Evolutionary conservation across 1,284 basidiomycete genomes (phyloP).

Genomic region (Gastroboletus turbinatus): DNA sequence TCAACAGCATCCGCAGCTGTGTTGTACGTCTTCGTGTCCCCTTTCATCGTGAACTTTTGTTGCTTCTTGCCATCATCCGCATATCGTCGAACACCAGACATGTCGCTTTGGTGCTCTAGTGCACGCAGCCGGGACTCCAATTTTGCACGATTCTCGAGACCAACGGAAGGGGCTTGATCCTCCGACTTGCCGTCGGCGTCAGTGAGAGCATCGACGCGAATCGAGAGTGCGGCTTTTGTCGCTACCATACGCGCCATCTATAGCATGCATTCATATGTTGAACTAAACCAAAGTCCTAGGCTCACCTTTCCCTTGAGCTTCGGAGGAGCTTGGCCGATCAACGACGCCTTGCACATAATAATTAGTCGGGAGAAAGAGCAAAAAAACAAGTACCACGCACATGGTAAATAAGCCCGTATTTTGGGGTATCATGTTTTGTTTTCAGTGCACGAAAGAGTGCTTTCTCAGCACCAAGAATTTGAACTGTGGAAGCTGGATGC

Average conservation of each 20-base stretch:
- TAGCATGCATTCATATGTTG: background rate
- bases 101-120: conserved; percentile 82
- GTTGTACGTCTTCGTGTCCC: conserved; percentile 81
- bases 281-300: background rate
- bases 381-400: conserved; percentile 43
- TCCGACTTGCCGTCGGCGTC: conserved; percentile 91
- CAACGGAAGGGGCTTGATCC: conserved; percentile 78
- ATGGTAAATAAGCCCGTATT: conserved; percentile 97
- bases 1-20: conserved; percentile 75
- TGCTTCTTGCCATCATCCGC: conserved; percentile 66
- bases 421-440: conserved; percentile 98
- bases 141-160: conserved; percentile 91
- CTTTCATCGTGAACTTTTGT: conserved; percentile 76
- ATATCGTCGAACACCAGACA: conserved; percentile 62
- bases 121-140: conserved; percentile 92
- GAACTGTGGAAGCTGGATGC: conserved; percentile 96
- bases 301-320: conserved; percentile 96
- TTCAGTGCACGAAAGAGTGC: conserved; percentile 97
- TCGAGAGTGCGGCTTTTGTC: conserved; percentile 94
- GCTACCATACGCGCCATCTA: conserved; percentile 99
- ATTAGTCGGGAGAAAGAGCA: conserved; percentile 1
- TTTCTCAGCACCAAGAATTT: conserved; percentile 98
- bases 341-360: conserved; percentile 62
- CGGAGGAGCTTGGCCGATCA: conserved; percentile 96
- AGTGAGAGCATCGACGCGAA: conserved; percentile 94